phyloP scores from a whole-genome alignment of 1,139 yeast species.

The Candida tropicalis region DNA sequence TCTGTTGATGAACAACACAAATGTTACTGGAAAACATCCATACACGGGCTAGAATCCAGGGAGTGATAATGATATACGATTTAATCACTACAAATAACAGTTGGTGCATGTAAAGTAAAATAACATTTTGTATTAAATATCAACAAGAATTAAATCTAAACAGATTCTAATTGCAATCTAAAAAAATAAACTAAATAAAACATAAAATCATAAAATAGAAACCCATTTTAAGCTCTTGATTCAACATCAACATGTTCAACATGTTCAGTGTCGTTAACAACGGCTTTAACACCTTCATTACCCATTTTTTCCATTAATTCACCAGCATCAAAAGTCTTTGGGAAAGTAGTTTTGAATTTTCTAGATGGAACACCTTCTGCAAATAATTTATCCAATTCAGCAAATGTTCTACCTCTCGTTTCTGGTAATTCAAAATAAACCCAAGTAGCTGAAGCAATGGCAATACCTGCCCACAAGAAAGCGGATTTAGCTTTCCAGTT shows the following conservation, averaged over 20 bases:
- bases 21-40: too few species aligned
- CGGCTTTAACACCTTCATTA: constrained; percentile 32
- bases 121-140: too few species aligned
- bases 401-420: constrained; percentile 57
- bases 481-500: constrained; percentile 63
- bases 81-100: too few species aligned
- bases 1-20: too few species aligned
- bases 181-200: not conserved
- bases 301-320: constrained; percentile 41
- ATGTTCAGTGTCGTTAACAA: constrained; percentile 26
- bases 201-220: not conserved
- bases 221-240: constrained; percentile 1
- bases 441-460: constrained; percentile 44
- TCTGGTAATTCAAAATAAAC: constrained; percentile 60
- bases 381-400: constrained; percentile 60
- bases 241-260: constrained; percentile 14
- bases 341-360: constrained; percentile 26
- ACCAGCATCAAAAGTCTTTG: constrained; percentile 30
- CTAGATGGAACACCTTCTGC: constrained; percentile 46
- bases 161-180: too few species aligned
- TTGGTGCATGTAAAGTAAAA: too few species aligned
- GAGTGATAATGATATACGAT: too few species aligned
- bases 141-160: too few species aligned
- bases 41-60: too few species aligned
- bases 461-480: constrained; percentile 57